These are phyloP conservation scores for Phlyctochytrium arcticum DNA, from an alignment of 192 early-diverging fungal genomes.

Conservation along the genomic window DNA sequence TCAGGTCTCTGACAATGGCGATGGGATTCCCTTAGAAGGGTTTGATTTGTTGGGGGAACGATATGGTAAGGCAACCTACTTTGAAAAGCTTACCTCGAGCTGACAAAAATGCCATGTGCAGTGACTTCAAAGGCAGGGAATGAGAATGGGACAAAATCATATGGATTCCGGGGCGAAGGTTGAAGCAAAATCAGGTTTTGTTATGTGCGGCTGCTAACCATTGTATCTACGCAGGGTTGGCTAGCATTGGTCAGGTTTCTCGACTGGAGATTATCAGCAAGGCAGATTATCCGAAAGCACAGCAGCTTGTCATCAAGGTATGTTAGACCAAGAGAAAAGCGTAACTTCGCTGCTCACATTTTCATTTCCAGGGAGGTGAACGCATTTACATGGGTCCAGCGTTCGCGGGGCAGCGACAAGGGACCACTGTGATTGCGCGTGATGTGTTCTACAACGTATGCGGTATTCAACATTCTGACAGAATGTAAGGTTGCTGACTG, in stretches of 20 bases:
- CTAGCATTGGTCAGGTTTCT: slow-evolving; percentile 43
- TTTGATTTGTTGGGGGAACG: slow-evolving; percentile 47
- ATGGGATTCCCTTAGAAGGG: slow-evolving; percentile 47
- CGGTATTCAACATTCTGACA: not conserved
- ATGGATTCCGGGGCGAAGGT: slow-evolving; percentile 76
- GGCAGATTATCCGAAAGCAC: slow-evolving; percentile 32
- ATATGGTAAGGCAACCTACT: slow-evolving; percentile 26
- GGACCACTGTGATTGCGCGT: slow-evolving; percentile 56
- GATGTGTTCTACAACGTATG: slow-evolving; percentile 69
- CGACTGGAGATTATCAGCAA: slow-evolving; percentile 52
- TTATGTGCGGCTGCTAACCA: too few species aligned
- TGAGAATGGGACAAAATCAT: slow-evolving; percentile 30
- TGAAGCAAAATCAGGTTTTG: too few species aligned
- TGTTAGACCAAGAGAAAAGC: not conserved
- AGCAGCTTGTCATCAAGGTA: slow-evolving; percentile 39
- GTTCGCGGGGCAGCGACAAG: slow-evolving; percentile 34
- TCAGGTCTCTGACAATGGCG: slow-evolving; percentile 60
- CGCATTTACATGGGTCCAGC: slow-evolving; percentile 40
- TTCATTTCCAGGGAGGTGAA: slow-evolving; percentile 46
- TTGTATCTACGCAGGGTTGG: slow-evolving; percentile 46
- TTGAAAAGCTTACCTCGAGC: not conserved
- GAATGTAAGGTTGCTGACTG: not conserved
- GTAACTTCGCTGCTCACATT: too few species aligned
- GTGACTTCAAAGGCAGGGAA: slow-evolving; percentile 59
- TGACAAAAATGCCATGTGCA: slow-evolving; percentile 7